These are phyloP conservation scores for Pythium dissotocum DNA, from an alignment of 352 stramenopile genomes.

Conservation along the genomic window DNA sequence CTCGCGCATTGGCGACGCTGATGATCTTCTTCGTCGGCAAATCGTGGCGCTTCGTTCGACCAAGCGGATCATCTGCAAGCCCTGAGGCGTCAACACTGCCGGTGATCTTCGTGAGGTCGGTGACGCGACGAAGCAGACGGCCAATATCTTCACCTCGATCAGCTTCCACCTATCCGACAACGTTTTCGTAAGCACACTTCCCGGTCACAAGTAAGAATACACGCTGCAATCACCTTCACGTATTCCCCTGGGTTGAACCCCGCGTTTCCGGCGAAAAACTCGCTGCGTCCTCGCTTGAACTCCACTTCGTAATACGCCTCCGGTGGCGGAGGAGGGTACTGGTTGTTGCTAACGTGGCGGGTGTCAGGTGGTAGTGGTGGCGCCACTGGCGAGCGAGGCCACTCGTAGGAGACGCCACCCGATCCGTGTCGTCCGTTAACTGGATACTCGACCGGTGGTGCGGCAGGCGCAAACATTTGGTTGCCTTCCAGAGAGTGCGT, in stretches of 20 bases:
- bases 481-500: conserved; percentile 78
- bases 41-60: conserved; percentile 65
- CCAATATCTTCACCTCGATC: conserved; percentile 97
- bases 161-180: conserved; percentile 91
- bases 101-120: conserved; percentile 78
- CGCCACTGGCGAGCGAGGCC: conserved; percentile 47
- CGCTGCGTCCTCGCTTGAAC: conserved; percentile 93
- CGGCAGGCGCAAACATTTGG: conserved; percentile 50
- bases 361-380: conserved; percentile 67
- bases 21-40: conserved; percentile 92
- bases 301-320: conserved; percentile 94
- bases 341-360: conserved; percentile 18
- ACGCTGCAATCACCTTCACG: conserved; percentile 74
- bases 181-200: not conserved
- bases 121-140: conserved; percentile 88
- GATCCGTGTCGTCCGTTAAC: conserved; percentile 60
- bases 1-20: conserved; percentile 89
- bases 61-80: conserved; percentile 42
- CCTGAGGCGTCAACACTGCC: conserved; percentile 32
- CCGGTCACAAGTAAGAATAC: not conserved
- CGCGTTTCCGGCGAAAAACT: conserved; percentile 88
- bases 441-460: conserved; percentile 53
- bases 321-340: conserved; percentile 59
- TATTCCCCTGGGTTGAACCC: conserved; percentile 92
- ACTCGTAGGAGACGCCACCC: conserved; percentile 65